Percentiles rank a stretch among this genome's conserved stretches.
Evolutionary conservation across 768 basidiomycete genomes (phyloP).

Genomic region (Boletellus sp.): DNA sequence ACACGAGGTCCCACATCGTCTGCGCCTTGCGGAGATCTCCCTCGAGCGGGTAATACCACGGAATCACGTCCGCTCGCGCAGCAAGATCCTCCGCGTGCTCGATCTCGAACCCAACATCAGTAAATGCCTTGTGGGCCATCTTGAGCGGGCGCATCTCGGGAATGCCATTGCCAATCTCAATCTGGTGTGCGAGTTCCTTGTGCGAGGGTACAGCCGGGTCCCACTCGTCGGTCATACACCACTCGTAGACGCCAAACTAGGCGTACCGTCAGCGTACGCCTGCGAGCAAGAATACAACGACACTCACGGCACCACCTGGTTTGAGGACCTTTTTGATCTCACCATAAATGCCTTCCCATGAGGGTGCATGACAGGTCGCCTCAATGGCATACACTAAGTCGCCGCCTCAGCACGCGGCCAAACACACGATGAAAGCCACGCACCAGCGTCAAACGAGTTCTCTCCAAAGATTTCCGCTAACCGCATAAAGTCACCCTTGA

Average conservation of each 20-base stretch:
- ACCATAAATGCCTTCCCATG: slow-evolving; percentile 92
- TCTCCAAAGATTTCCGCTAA: slow-evolving; percentile 88
- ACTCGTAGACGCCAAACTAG: slow-evolving; percentile 97
- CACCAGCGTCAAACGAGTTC: slow-evolving; percentile 91
- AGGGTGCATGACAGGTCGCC: slow-evolving; percentile 94
- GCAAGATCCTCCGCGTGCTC: slow-evolving; percentile 94
- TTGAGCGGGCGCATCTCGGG: slow-evolving; percentile 89
- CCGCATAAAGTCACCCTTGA: slow-evolving; percentile 97
- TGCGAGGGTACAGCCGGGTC: slow-evolving; percentile 81
- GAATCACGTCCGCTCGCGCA: slow-evolving; percentile 67
- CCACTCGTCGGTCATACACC: slow-evolving; percentile 97
- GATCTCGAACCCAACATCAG: slow-evolving; percentile 81
- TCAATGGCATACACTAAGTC: slow-evolving; percentile 88
- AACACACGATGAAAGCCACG: slow-evolving; percentile 20
- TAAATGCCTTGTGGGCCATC: slow-evolving; percentile 70
- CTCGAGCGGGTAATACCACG: slow-evolving; percentile 97
- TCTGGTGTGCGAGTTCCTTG: slow-evolving; percentile 85
- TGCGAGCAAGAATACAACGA: background rate
- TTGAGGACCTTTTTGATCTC: slow-evolving; percentile 93
- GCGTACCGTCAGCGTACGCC: slow-evolving; percentile 1
- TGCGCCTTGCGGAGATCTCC: slow-evolving; percentile 92
- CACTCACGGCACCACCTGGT: slow-evolving; percentile 87
- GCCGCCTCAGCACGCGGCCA: slow-evolving; percentile 4
- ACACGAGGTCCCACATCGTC: slow-evolving; percentile 87
- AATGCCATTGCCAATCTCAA: slow-evolving; percentile 95